phyloP scores from a whole-genome alignment of 2,329 filamentous ascomycete genomes.

The Paraphoma chrysanthemicola region DNA sequence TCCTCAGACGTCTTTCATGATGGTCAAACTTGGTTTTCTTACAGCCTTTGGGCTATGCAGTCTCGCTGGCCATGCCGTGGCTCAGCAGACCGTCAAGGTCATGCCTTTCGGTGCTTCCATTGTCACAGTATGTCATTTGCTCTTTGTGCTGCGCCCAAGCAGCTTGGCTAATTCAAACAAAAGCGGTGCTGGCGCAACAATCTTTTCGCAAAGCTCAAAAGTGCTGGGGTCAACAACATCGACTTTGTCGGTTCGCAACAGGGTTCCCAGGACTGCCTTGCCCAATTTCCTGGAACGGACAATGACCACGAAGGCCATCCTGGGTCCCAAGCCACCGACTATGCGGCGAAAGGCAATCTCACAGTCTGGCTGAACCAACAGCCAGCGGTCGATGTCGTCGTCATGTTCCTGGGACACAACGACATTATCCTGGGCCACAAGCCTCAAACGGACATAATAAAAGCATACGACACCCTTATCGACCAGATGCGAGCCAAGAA shows the following conservation, averaged over 20 bases:
- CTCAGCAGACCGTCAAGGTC: conserved; percentile 36
- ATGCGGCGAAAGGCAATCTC: conserved; percentile 48
- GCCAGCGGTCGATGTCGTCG: conserved; percentile 50
- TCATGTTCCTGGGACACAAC: conserved; percentile 57
- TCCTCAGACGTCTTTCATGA: conserved; percentile 8
- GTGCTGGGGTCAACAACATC: conserved; percentile 29
- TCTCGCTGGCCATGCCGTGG: conserved; percentile 23
- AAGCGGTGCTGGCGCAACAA: conserved; percentile 48
- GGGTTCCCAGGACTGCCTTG: conserved; percentile 3
- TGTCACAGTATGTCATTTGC: conserved; percentile 29
- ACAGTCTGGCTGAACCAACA: conserved; percentile 48
- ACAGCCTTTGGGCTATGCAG: conserved; percentile 28
- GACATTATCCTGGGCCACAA: conserved; percentile 50
- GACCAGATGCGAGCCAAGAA: conserved; percentile 54
- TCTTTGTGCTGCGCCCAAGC: conserved; percentile 8
- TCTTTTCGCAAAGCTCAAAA: conserved; percentile 39
- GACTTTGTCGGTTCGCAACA: conserved; percentile 46
- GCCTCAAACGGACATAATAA: conserved; percentile 40
- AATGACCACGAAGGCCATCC: conserved; percentile 55
- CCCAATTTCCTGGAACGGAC: conserved; percentile 6
- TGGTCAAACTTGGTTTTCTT: conserved; percentile 29
- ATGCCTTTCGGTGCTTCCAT: conserved; percentile 48
- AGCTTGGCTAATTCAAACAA: neutral
- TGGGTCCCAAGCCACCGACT: conserved; percentile 50
- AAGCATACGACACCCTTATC: conserved; percentile 49